Base-by-base conservation (phyloP, 768 basidiomycete genomes). In the Rhodotorula taiwanensis region DNA sequence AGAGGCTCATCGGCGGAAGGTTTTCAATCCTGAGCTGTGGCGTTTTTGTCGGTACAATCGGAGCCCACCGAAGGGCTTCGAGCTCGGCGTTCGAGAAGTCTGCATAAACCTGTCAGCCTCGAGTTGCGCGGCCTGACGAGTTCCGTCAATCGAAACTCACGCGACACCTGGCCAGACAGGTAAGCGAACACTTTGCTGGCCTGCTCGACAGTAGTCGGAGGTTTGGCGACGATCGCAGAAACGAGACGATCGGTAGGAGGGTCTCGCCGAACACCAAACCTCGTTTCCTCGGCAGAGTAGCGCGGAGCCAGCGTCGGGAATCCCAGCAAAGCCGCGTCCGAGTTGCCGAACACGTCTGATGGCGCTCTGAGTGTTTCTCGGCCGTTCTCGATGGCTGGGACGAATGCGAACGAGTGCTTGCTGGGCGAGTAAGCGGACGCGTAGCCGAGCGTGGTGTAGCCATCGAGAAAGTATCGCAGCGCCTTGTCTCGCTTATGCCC, bases 1-100 rank as follows among this genome's bases (percentile, higher is more conserved):
- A 83, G 70, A 92, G 95, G 39, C 83, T 80, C 72, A 97, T 95
- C 2, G 94, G 77, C 67, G 86, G 86, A 72, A 88, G 86, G 44
- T 90, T 83, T 41, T 81, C 79, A 30, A 52, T 20, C 10, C 27
- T 61, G 41, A 34, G 27, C 16, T 43, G 59, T 5, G 59, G 58
- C 23, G 53, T 57, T 41, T 58, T 53, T 25, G 64, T 50, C 5
- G 68, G 64, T 20, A 71, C 55, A 50, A 71, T 59, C 5, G 52
- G 31, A 9, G 62, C 62, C 51, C 43, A 48, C 15, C 55, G 60
- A 0, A 69, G 60, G 0, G 52, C 39, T 15, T 62, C 61, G 30
- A 63, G 49, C 43, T 70, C 64, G n/a, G 56, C 31, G 6, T 18
- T 8, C 3, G 62, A 39, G 51, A 70, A 67, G 34, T 45, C 60